Base-by-base conservation (phyloP, 495 filamentous ascomycete species). In the Tuber magnatum region DNA sequence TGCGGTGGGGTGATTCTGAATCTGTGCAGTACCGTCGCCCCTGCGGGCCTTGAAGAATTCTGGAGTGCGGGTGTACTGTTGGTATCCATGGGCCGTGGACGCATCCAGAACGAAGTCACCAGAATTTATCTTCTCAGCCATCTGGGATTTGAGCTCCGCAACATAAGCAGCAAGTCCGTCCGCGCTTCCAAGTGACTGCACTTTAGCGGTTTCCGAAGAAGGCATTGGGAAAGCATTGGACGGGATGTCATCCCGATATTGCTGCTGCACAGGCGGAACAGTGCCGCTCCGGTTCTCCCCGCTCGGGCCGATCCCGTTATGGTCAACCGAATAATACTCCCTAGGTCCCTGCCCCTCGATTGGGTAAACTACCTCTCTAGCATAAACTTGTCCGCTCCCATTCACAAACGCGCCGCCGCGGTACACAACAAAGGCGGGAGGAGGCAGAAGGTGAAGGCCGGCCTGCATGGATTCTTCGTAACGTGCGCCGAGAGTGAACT, bases 161-260 rank as follows among this genome's bases (percentile, higher is more conserved):
- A 65, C 56, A 65, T 35, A 65, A 32, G 56, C 56, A 0, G 28
- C 56, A 65, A 65, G 56, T 32, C 28, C 28, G 3, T 35, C 28
- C 12, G 28, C 10, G 2, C 16, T 65, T 14, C n/a, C 28, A 35
- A 8, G 0, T 0, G 14, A 18, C 0, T 3, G 3, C 0, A n/a
- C 56, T 28, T 65, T 35, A 35, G 56, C 4, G 18, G 14, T 14
- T 28, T 2, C 28, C 56, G 5, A 35, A 32, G 56, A 16, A 65
- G 32, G 16, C 56, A 35, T 35, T 28, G 1, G 32, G 6, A 0
- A 28, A 35, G 28, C 14, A 0, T 35, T 28, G 32, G 28, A 12
- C 5, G 12, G 28, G 6, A 35, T 10, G n/a, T 3, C 12, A 32
- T 65, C 28, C 16, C 14, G 12, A 3, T 32, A 24, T 61, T 65